A percentile compares a stretch with the other conserved stretches of the same genome.
Conservation (phyloP, 495 filamentous ascomycete genomes). For the Penicillium coffeae region DNA sequence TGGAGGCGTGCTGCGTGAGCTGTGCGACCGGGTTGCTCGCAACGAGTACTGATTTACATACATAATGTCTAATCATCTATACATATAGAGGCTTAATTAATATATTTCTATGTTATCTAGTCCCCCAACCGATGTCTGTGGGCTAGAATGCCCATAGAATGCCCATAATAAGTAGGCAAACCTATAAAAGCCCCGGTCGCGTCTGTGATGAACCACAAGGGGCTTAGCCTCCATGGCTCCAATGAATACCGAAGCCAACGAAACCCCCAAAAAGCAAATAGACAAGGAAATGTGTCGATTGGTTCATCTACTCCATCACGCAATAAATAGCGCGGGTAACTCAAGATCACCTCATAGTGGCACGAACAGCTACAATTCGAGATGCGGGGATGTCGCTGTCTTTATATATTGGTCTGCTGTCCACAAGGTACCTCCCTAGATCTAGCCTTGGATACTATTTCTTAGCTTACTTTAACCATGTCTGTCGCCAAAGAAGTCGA, state of each 20-base stretch:
- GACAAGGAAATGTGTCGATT: background rate
- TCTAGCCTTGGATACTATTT: background rate
- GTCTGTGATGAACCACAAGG: no score
- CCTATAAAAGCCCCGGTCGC: no score
- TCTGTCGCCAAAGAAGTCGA: constrained; percentile 33
- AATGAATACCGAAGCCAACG: no score
- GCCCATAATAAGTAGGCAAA: no score
- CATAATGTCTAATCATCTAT: background rate
- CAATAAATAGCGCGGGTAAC: background rate
- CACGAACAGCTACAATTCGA: background rate
- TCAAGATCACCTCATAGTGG: background rate
- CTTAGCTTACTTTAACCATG: constrained; percentile 18
- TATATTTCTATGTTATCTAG: background rate
- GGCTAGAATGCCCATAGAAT: no score
- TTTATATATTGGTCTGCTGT: background rate
- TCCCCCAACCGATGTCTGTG: no score
- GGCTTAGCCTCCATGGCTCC: no score
- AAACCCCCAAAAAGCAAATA: no score
- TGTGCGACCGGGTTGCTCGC: constrained; percentile 56
- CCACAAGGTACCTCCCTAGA: background rate
- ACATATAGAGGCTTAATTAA: background rate
- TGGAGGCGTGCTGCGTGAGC: constrained; percentile 52
- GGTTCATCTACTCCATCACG: background rate
- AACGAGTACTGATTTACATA: constrained; percentile 39
- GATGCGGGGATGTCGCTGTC: background rate